Evolutionary conservation across 805 yeast species (phyloP), one percentile per base, ranked within the genome.

Genomic region (Metschnikowia picachoensis): DNA sequence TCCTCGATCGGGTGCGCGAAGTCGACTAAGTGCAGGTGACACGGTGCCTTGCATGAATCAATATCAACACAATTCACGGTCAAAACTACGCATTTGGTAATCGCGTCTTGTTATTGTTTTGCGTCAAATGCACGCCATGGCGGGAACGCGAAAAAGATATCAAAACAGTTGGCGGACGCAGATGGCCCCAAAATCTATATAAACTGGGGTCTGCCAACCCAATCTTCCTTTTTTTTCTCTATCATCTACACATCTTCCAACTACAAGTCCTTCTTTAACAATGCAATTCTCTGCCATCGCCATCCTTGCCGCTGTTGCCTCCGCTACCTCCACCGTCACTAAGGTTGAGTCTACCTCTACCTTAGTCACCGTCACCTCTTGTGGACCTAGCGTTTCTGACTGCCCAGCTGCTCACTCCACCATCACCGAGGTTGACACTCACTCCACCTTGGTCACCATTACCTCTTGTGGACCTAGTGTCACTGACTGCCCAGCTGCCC

Each of bases 271-370:
- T 44, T 56, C 59, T 58, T 50, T 39, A 20, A 69, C 50, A 68
- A 73, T 73, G 78, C 76, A 72, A 69, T 73, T 72, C 74, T 62
- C 76, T 57, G 63, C 66, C 57, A 51, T 69, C 49, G 74, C 76
- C 53, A 36, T 46, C 42, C 46, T 49, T 43, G 60, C 67, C 46
- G 67, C 68, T 44, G 63, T 67, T 44, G 70, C 72, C 57, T 57
- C 65, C 46, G 69, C 65, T 53, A 61, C 67, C 39, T 60, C 64
- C 25, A 59, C 68, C 56, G 70, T 72, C 52, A 58, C 64, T 38
- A 39, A 44, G 43, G 49, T 54, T 41, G n/a, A n/a, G n/a, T n/a
- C n/a, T n/a, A n/a, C n/a, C n/a, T 61, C 72, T 52, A 67, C 72
- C 54, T 62, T 72, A 59, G 77, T 64, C 50, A 73, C 80, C 63